Base-by-base conservation (phyloP, 2,329 filamentous ascomycete species). In the Pseudocercospora vitis region DNA sequence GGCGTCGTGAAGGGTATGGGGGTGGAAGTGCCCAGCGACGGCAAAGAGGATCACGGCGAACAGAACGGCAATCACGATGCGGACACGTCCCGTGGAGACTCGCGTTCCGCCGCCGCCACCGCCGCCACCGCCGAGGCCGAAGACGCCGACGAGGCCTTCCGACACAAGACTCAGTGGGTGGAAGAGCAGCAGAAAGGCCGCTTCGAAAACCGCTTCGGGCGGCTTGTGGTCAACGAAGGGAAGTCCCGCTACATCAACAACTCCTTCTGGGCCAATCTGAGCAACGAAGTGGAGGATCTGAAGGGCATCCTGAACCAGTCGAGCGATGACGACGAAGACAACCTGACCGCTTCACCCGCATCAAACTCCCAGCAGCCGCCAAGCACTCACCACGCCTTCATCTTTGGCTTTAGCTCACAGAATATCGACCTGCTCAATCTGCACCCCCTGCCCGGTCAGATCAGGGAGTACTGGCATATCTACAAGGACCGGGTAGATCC, bases 401-500 rank as follows among this genome's bases (percentile, higher is more conserved):
- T 91, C 21, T 81, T 91, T 58, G 86, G 87, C 6, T 88, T 88
- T 67, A 84, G 81, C 56, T 89, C 87, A 1, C 78, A 81, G n/a
- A 82, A 81, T 58, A 83, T 89, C 21, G 81, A 90, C 61, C 73
- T 90, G 59, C 72, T 78, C 14, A 74, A 78, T 35, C 73, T 87
- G 11, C 87, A 89, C 62, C 87, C 87, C 1, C 65, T 83, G 0
- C 79, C 84, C 0, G 82, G 82, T 1, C 84, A 86, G 58, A 84
- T 87, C 45, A 78, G 78, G 0, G 81, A 81, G 45, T 81, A 89
- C 51, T 90, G 87, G 87, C 79, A 83, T 46, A 77, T 84, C 8
- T 91, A 83, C 69, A 80, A 85, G 57, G 84, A 89, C 59, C 89
- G 88, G 48, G 86, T 91, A 7, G 86, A 91, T 63, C 85, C 87